A percentile compares a stretch with the other conserved stretches of the same genome.
phyloP scores from a whole-genome alignment of 805 yeast species.

The Yamadazyma olivae region DNA sequence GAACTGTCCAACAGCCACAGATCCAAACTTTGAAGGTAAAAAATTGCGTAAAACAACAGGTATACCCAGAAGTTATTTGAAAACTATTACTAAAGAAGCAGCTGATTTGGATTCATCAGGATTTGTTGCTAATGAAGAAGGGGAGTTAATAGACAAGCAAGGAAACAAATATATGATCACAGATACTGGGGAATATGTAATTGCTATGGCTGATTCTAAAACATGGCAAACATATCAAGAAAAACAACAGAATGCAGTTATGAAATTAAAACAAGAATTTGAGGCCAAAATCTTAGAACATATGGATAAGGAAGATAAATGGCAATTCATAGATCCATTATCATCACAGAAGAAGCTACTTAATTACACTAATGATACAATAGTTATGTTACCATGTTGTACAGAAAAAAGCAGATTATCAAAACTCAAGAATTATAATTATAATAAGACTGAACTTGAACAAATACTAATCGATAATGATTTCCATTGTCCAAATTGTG shows the following conservation, averaged over 20 bases:
- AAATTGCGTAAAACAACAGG: conserved; percentile 92
- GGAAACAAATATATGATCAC: conserved; percentile 74
- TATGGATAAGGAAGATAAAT: conserved; percentile 26
- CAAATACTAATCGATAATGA: conserved; percentile 69
- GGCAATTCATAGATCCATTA: conserved; percentile 66
- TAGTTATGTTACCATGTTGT: conserved; percentile 81
- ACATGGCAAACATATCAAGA: conserved; percentile 89
- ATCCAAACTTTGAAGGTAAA: conserved; percentile 92
- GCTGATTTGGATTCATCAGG: conserved; percentile 44
- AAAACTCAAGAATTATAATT: conserved; percentile 43
- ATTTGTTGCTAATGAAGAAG: conserved; percentile 37
- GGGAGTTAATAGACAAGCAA: conserved; percentile 42
- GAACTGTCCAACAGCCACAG: conserved; percentile 91
- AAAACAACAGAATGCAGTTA: conserved; percentile 49
- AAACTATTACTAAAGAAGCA: conserved; percentile 78
- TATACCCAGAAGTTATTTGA: conserved; percentile 90
- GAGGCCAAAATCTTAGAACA: conserved; percentile 30
- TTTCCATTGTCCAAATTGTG: conserved; percentile 89
- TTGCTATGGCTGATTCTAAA: conserved; percentile 89
- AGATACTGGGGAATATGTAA: conserved; percentile 93
- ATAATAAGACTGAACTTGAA: conserved; percentile 37
- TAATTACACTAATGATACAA: conserved; percentile 46
- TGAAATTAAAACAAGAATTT: conserved; percentile 53
- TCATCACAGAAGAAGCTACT: conserved; percentile 52
- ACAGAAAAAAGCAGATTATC: conserved; percentile 52